These are phyloP conservation scores for Gaertneriomyces semiglobifer DNA, from an alignment of 192 early-diverging fungal genomes.

Conservation along the genomic window DNA sequence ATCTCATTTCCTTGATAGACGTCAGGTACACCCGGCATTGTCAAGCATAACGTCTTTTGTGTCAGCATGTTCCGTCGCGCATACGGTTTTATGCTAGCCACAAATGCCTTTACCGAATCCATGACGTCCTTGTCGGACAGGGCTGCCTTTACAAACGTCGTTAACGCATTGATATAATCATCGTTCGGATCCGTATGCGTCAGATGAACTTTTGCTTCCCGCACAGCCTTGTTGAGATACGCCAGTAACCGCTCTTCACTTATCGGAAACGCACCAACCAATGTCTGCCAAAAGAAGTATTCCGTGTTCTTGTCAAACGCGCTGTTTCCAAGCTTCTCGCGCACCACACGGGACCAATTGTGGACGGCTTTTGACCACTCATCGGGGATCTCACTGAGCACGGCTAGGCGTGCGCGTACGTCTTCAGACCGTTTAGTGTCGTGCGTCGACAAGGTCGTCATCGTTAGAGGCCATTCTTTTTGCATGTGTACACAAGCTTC, in stretches of 20 bases:
- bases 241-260: slow-evolving; percentile 8
- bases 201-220: slow-evolving; percentile 22
- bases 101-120: slow-evolving; percentile 8
- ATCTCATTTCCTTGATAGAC: slow-evolving; percentile 33
- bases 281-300: slow-evolving; percentile 28
- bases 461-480: slow-evolving; percentile 19
- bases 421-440: slow-evolving; percentile 32
- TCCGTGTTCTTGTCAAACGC: slow-evolving; percentile 29
- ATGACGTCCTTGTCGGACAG: slow-evolving; percentile 11
- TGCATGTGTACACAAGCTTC: slow-evolving; percentile 14
- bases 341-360: slow-evolving; percentile 3
- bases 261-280: slow-evolving; percentile 27
- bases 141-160: slow-evolving; percentile 8
- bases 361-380: slow-evolving; percentile 22
- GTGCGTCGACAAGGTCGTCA: slow-evolving; percentile 31
- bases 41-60: slow-evolving; percentile 26
- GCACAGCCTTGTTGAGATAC: slow-evolving; percentile 29
- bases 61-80: slow-evolving; percentile 22
- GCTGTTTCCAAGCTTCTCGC: slow-evolving; percentile 8
- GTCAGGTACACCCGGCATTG: slow-evolving; percentile 32
- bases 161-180: slow-evolving; percentile 16
- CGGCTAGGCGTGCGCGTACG: slow-evolving; percentile 27
- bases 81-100: slow-evolving; percentile 10
- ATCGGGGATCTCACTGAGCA: slow-evolving; percentile 23
- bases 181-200: slow-evolving; percentile 23